These are phyloP conservation scores for Sarocladium oryzae DNA, from an alignment of 2,329 filamentous ascomycete species.

Conservation along the genomic window DNA sequence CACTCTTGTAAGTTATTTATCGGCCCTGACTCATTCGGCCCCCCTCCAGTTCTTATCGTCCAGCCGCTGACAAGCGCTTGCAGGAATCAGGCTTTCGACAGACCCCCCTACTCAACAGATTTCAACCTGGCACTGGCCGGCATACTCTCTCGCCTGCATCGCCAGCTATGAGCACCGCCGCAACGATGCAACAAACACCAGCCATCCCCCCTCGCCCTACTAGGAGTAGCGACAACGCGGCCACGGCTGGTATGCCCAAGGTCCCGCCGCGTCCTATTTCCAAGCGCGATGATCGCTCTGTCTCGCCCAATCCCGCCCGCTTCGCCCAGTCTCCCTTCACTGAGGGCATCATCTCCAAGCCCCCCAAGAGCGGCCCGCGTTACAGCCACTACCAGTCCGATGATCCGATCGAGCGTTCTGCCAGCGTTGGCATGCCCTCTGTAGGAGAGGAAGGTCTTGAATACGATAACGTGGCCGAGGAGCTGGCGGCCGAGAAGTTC, in stretches of 20 bases:
- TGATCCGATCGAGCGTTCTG: slow-evolving; percentile 52
- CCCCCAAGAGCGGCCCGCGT: slow-evolving; percentile 26
- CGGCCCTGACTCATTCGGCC: neutral
- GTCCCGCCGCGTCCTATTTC: slow-evolving; percentile 72
- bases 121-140: neutral
- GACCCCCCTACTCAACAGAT: neutral
- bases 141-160: neutral
- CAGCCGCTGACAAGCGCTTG: neutral
- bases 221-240: slow-evolving; percentile 38
- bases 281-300: slow-evolving; percentile 66
- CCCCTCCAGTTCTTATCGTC: slow-evolving; percentile 1
- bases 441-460: slow-evolving; percentile 87
- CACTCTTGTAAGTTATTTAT: neutral
- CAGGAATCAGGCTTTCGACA: neutral
- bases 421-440: slow-evolving; percentile 75
- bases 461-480: slow-evolving; percentile 60
- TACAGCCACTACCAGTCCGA: slow-evolving; percentile 26
- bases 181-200: slow-evolving; percentile 44
- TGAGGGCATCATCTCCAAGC: slow-evolving; percentile 51
- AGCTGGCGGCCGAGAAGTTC: slow-evolving; percentile 23
- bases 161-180: slow-evolving; percentile 38
- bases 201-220: slow-evolving; percentile 50
- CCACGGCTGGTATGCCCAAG: slow-evolving; percentile 46
- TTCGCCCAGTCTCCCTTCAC: slow-evolving; percentile 85
- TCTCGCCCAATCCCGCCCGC: slow-evolving; percentile 69